These are phyloP conservation scores for Vigna nakashimae DNA, from an alignment of 306 rosid species.

Conservation along the genomic window DNA sequence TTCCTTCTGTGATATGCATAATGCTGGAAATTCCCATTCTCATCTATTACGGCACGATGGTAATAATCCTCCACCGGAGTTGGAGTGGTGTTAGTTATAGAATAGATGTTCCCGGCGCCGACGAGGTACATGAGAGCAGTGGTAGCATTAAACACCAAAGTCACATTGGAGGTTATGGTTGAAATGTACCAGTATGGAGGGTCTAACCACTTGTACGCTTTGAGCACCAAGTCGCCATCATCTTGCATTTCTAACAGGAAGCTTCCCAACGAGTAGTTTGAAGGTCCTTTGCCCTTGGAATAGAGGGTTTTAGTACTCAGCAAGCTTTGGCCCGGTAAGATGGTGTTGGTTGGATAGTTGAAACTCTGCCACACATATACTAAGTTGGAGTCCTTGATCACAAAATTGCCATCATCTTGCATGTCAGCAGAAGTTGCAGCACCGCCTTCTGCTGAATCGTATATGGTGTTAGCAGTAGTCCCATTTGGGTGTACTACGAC, in stretches of 20 bases:
- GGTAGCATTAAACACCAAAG: constrained; percentile 21
- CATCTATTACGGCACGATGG: constrained; percentile 39
- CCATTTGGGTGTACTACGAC: constrained; percentile 28
- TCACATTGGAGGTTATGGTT: not conserved
- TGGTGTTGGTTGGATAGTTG: constrained; percentile 32
- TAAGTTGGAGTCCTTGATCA: constrained; percentile 15
- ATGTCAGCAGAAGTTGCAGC: constrained; percentile 31
- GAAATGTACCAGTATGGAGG: constrained; percentile 42
- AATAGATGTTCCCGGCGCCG: not conserved
- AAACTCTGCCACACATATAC: constrained; percentile 37
- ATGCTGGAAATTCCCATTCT: constrained; percentile 47
- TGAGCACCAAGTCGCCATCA: constrained; percentile 39
- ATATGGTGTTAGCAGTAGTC: not conserved
- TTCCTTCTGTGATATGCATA: constrained; percentile 45
- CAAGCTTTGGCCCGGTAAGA: constrained; percentile 38
- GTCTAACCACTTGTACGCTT: constrained; percentile 32
- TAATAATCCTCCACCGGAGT: constrained; percentile 45
- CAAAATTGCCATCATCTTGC: constrained; percentile 44
- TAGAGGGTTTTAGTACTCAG: not conserved
- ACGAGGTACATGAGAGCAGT: constrained; percentile 31
- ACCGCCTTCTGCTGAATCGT: not conserved
- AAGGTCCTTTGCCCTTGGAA: constrained; percentile 40
- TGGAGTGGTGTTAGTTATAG: constrained; percentile 15
- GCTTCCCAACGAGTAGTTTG: constrained; percentile 42
- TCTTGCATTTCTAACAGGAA: constrained; percentile 33